phyloP scores from a whole-genome alignment of 148 eudicot species.

The Persicaria tinctoria region DNA sequence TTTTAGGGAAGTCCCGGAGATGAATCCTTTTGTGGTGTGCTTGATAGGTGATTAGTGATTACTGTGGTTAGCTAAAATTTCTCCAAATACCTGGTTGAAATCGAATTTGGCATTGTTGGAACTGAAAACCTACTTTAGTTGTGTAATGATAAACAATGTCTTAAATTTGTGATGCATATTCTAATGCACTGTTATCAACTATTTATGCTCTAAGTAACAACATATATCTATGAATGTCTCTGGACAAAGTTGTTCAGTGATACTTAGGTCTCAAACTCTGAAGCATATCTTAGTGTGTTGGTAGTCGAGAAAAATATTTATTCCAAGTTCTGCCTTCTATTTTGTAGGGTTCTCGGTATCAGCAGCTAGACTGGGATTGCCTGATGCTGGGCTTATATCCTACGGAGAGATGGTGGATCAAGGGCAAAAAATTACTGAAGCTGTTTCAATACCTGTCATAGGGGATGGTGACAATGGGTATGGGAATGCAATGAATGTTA shows the following conservation, averaged over 20 bases:
- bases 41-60: too few species aligned
- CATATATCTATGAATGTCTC: background rate
- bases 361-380: conserved; percentile 85
- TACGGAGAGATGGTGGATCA: conserved; percentile 97
- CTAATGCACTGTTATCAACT: background rate
- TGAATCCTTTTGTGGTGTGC: too few species aligned
- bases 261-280: background rate
- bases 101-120: background rate
- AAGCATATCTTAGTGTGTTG: background rate
- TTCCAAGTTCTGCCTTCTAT: conserved; percentile 1
- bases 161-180: background rate
- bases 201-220: background rate
- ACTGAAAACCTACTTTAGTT: background rate
- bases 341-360: conserved; percentile 80
- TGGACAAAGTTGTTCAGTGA: background rate
- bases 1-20: background rate
- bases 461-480: conserved; percentile 97
- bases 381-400: conserved; percentile 83
- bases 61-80: too few species aligned
- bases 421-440: conserved; percentile 72
- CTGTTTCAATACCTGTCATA: conserved; percentile 85
- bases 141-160: too few species aligned
- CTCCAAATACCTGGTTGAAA: too few species aligned
- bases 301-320: background rate
- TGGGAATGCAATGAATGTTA: conserved; percentile 93